A percentile compares a stretch with the other conserved stretches of the same genome.
Evolutionary conservation across 495 filamentous ascomycete genomes (phyloP).

Genomic region (Beverwykella pulmonaria): DNA sequence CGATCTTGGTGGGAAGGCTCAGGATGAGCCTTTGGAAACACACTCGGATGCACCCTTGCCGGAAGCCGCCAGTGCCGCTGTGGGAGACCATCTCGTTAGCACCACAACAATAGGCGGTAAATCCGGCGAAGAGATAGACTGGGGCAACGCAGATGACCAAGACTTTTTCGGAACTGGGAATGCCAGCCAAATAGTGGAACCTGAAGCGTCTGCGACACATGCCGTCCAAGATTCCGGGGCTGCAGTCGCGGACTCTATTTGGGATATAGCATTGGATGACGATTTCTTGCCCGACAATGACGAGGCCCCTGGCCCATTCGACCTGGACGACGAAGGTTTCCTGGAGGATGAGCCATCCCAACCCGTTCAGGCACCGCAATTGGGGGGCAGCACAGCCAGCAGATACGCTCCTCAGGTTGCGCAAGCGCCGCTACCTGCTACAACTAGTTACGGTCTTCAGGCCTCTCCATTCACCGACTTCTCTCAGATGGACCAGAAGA

Average conservation of each 20-base stretch:
- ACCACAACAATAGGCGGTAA: conserved; percentile 24
- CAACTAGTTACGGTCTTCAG: conserved; percentile 22
- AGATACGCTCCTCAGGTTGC: conserved; percentile 30
- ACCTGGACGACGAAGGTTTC: conserved; percentile 74
- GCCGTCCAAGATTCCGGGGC: conserved; percentile 5
- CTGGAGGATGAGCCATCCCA: conserved; percentile 56
- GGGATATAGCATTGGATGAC: conserved; percentile 82
- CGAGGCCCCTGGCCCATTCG: conserved; percentile 55
- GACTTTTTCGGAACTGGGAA: conserved; percentile 27
- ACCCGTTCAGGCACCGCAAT: neutral
- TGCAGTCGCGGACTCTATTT: conserved; percentile 71
- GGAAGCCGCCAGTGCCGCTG: conserved; percentile 21
- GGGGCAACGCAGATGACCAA: conserved; percentile 29
- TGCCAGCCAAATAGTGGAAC: neutral
- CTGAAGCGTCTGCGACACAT: neutral
- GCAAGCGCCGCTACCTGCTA: conserved; percentile 11
- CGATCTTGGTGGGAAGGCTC: conserved; percentile 32
- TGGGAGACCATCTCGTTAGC: conserved; percentile 22
- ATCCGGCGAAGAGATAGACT: conserved; percentile 34
- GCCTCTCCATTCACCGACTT: conserved; percentile 40
- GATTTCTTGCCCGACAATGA: conserved; percentile 73
- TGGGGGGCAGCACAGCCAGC: conserved; percentile 7
- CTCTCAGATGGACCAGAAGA: conserved; percentile 31
- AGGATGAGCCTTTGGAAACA: conserved; percentile 25
- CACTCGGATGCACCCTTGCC: conserved; percentile 9